phyloP scores from a whole-genome alignment of 2,329 filamentous ascomycete species.

The Huntiella omanensis region DNA sequence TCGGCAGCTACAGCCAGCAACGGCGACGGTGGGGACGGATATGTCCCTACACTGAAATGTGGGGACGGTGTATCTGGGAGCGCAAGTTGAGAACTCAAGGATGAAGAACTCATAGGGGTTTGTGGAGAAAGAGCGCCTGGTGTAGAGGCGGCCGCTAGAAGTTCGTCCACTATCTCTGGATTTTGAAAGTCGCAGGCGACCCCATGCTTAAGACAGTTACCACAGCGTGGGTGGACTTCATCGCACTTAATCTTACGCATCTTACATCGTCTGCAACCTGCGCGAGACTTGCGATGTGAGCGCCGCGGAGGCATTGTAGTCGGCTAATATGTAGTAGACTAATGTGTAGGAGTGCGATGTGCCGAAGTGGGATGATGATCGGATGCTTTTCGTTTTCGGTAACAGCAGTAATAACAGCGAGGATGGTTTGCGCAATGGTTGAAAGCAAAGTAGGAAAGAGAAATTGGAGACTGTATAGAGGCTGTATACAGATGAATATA shows the following conservation, averaged over 20 bases:
- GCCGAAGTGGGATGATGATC: too few species aligned
- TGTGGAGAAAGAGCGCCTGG: slow-evolving; percentile 13
- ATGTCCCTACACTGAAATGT: slow-evolving; percentile 5
- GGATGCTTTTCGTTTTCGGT: too few species aligned
- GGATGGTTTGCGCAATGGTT: background rate
- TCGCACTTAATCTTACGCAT: slow-evolving; percentile 55
- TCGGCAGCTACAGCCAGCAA: slow-evolving; percentile 6
- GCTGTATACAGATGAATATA: background rate
- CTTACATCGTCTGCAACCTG: slow-evolving; percentile 48
- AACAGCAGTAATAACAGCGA: background rate
- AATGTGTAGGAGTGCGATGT: background rate
- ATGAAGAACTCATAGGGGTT: slow-evolving; percentile 12
- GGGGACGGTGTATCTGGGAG: background rate
- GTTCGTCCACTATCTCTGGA: slow-evolving; percentile 26
- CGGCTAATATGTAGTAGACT: background rate
- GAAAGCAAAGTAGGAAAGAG: background rate
- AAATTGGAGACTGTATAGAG: background rate
- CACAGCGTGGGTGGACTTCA: slow-evolving; percentile 44
- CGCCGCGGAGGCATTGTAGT: slow-evolving; percentile 41
- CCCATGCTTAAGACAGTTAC: slow-evolving; percentile 49
- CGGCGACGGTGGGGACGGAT: slow-evolving; percentile 12
- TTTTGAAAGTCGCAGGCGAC: slow-evolving; percentile 47
- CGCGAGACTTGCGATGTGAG: slow-evolving; percentile 52
- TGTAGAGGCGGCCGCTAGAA: slow-evolving; percentile 22
- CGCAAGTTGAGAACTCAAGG: slow-evolving; percentile 5